Conservation (phyloP, 192 early-diverging fungal genomes). For the Jimgerdemannia flammicorona region DNA sequence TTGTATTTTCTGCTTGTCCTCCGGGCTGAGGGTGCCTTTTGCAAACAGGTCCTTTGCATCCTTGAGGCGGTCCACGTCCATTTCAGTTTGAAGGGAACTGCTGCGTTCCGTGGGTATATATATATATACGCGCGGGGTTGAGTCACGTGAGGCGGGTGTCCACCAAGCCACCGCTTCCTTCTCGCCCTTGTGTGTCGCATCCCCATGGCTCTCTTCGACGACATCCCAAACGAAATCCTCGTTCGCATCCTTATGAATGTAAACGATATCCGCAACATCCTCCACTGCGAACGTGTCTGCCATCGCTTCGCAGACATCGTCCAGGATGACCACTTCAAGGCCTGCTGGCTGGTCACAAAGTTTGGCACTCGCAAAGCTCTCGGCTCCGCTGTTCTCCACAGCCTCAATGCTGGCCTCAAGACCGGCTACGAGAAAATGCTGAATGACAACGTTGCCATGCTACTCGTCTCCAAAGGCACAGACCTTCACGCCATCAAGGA, state of each 20-base stretch:
- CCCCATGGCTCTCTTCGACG: neutral
- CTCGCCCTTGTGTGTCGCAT: no score
- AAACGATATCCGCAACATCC: neutral
- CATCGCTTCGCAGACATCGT: neutral
- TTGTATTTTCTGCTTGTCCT: no score
- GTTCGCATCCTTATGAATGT: neutral
- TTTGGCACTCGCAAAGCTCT: neutral
- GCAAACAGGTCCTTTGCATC: no score
- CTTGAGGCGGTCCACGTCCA: no score
- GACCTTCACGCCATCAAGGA: neutral
- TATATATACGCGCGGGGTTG: no score
- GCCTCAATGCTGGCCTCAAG: neutral
- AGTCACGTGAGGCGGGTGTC: no score
- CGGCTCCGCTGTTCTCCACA: neutral
- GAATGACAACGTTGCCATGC: neutral
- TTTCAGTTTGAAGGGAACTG: no score
- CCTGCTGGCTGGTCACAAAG: neutral
- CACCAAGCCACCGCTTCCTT: no score
- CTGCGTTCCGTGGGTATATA: no score
- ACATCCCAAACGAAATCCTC: neutral
- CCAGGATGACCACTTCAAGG: neutral
- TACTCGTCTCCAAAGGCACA: neutral
- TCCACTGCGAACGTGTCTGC: neutral
- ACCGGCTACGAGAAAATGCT: neutral
- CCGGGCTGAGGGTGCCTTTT: no score